Conservation (phyloP, 1,284 basidiomycete species). For the Paramarasmius palmivorus region DNA sequence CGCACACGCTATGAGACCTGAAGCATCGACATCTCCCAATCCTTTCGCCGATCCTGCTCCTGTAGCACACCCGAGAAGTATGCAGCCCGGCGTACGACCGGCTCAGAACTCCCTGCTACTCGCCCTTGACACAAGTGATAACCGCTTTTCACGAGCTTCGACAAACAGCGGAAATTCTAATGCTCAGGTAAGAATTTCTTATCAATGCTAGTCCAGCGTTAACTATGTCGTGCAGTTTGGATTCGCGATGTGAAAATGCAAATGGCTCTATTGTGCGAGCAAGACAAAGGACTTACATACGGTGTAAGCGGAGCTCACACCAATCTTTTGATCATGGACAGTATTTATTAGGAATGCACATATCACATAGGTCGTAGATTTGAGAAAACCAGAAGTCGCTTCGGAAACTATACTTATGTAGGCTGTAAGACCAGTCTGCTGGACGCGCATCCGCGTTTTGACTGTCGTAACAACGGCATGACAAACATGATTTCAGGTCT, state of each 20-base stretch:
- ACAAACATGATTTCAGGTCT: no score
- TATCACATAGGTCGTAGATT: no score
- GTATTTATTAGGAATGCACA: no score
- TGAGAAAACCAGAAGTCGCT: no score
- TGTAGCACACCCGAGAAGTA: not conserved
- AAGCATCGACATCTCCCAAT: not conserved
- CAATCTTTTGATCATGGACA: no score
- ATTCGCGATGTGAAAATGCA: not conserved
- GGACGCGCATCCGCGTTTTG: no score
- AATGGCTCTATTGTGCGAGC: no score
- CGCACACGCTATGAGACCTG: not conserved
- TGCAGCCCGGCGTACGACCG: not conserved
- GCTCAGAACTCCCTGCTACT: not conserved
- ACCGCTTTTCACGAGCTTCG: not conserved
- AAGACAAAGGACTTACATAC: no score
- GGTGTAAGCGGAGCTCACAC: not conserved
- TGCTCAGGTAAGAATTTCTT: not conserved
- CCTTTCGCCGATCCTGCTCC: not conserved
- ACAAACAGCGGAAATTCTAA: not conserved
- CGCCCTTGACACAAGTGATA: not conserved
- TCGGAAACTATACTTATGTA: no score
- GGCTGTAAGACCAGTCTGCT: no score
- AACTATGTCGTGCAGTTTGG: not conserved
- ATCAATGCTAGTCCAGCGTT: not conserved
- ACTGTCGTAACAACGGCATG: no score